A percentile compares a stretch with the other conserved stretches of the same genome.
These are phyloP conservation scores for Suillus subalutaceus DNA, from an alignment of 768 basidiomycete genomes.

Conservation along the genomic window DNA sequence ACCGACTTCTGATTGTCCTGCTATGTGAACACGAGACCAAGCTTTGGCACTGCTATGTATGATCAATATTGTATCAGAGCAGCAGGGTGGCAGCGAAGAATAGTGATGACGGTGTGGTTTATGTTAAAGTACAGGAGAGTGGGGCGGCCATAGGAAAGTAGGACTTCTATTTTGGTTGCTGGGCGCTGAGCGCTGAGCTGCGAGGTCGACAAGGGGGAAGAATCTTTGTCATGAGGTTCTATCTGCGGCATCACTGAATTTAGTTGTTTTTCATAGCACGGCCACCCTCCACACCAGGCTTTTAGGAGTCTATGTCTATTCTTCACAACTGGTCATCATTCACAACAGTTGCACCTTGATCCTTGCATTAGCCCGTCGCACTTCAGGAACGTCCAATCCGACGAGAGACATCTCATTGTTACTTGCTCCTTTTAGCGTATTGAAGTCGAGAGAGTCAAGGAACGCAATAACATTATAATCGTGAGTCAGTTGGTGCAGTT, in stretches of 20 bases:
- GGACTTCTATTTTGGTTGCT: neutral
- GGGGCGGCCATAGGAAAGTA: too few relatives aligned
- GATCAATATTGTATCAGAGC: conserved; percentile 86
- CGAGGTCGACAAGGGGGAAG: neutral
- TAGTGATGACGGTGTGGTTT: neutral
- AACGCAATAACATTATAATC: neutral
- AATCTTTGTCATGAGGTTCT: neutral
- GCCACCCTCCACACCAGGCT: neutral
- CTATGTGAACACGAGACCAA: conserved; percentile 46
- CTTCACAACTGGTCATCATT: neutral
- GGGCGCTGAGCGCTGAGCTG: neutral
- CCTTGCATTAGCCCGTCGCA: neutral
- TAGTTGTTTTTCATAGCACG: neutral
- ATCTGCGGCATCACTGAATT: neutral
- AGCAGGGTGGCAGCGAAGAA: conserved; percentile 83
- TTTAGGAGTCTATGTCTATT: neutral
- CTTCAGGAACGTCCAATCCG: neutral
- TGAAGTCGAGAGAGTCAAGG: neutral
- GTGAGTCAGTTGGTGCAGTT: neutral
- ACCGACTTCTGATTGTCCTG: neutral
- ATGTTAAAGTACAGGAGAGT: neutral
- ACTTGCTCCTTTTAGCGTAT: neutral
- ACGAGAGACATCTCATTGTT: neutral
- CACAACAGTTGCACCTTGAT: neutral
- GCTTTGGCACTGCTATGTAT: conserved; percentile 78